Evolutionary conservation across 176 grass and related monocot genomes (phyloP), one percentile per base, ranked within the genome.

Genomic region (Aegilops longissima): DNA sequence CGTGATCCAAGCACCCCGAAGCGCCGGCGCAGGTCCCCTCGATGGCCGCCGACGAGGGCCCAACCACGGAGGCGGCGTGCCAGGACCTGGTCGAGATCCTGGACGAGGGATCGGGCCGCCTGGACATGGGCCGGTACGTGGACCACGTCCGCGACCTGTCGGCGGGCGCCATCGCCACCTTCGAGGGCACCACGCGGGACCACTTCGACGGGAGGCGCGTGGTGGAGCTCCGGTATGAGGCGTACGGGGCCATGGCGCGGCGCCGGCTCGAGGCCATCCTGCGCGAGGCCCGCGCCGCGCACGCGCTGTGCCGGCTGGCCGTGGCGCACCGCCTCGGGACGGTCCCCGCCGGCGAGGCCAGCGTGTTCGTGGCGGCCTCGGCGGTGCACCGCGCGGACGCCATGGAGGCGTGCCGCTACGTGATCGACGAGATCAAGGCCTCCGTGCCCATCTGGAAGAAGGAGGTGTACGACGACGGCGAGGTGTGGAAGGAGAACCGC

Each of bases 401-500:
- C 27, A 89, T 98, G 87, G 96, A 95, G 78, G 96, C 96, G 4
- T 95, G 96, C 86, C 74, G 91, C 4, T 98, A 88, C 91, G 80
- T 98, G 21, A 98, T 93, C 86, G 96, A 98, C 85, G 96, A 98
- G 83, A 72, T 95, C 85, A 98, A 98, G 86, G 96, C 93, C 52
- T 91, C 93, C 44, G 96, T 95, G 80, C 96, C 96, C 17, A 91
- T 98, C 64, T 98, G 96, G 96, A 98, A 98, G 88, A 95, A 95
- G 89, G 96, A 98, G 86, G 96, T 98, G 13, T 98, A 98, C 89
- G 96, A 93, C 25, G 91, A 98, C 88, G 95, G 95, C 73, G 95
- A 98, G 89, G 91, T 98, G 18, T 98, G 95, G 95, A 98, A 98
- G 89, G 96, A 98, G 93, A 98, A 98, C 84, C 79, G 88, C 73